Base-by-base conservation (phyloP, 2,329 filamentous ascomycete species). In the Colletotrichum shisoi region DNA sequence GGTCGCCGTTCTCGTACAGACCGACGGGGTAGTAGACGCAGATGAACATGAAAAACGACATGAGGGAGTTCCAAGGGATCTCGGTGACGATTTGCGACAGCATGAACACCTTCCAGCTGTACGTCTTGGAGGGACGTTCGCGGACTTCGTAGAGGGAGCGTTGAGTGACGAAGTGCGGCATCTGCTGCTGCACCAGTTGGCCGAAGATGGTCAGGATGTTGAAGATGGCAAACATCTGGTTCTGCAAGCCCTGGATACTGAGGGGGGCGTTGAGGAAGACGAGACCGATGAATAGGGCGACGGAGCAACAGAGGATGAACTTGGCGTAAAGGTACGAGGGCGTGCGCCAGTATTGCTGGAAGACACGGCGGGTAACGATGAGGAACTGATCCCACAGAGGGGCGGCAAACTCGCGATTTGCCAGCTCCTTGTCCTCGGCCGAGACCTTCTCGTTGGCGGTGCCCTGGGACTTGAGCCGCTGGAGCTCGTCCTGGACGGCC, bases 261-360 rank as follows among this genome's bases (percentile, higher is more conserved):
- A 83, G 83, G 7, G 83, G 80, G 12, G 85, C 82, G 44, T 85
- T 81, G 77, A 82, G 87, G 74, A 90, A 89, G 2, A 85, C 87
- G 72, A 89, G 87, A 17, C 87, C 88, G 71, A 90, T 87, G 74
- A 90, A 90, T 8, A 91, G 80, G 15, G 64, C 61, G 15, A 64
- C 61, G 19, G 64, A 60, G 19, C 61, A 64, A 69, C 84, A 87
- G 24, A 92, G 84, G 1, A 83, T 76, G 1, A 84, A 72, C 78
- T 93, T 93, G 61, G 87, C 86, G 78, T 91, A 92, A 72, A 94
- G 89, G 78, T 93, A 94, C 1, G 85, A 82, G 0, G 91, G 91
- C 1, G 85, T 91, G 58, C 91, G 86, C 90, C 91, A 94, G 80
- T 92, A 92, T 75, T 93, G 91, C 72, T 90, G 83, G 76, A 92